Evolutionary conservation across 2,329 filamentous ascomycete genomes (phyloP).

Genomic region (Pseudogymnoascus destructans): DNA sequence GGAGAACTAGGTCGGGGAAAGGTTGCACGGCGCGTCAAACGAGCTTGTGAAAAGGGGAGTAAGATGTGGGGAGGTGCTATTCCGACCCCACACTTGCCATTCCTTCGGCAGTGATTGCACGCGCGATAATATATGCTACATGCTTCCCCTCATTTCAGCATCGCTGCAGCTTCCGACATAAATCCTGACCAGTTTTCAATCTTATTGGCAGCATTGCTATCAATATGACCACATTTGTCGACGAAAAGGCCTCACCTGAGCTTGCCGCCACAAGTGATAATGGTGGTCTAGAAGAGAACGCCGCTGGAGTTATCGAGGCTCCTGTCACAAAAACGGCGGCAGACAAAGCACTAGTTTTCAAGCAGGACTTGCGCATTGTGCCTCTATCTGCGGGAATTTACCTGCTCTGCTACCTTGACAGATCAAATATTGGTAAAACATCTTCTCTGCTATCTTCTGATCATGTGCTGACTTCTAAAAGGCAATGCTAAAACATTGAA

Average conservation of each 20-base stretch:
- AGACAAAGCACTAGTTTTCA: slow-evolving; percentile 6
- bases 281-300: not conserved
- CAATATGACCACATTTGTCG: not conserved
- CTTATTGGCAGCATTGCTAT: not conserved
- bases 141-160: not conserved
- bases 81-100: not conserved
- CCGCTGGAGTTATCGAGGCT: not conserved
- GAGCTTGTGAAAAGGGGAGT: not conserved
- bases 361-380: slow-evolving; percentile 1
- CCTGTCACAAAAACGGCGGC: slow-evolving; percentile 25
- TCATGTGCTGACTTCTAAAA: not conserved
- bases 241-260: not conserved
- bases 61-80: not conserved
- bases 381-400: not conserved
- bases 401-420: slow-evolving; percentile 1
- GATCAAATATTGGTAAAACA: not conserved
- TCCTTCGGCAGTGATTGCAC: not conserved
- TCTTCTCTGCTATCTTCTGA: not conserved
- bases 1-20: not conserved
- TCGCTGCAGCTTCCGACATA: not conserved
- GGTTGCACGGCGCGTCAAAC: not conserved
- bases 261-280: not conserved
- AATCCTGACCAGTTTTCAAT: not conserved
- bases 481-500: slow-evolving; percentile 5
- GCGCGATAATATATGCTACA: not conserved